Evolutionary conservation across 2,329 filamentous ascomycete genomes (phyloP).

Genomic region (Aspergillus novoparasiticus): DNA sequence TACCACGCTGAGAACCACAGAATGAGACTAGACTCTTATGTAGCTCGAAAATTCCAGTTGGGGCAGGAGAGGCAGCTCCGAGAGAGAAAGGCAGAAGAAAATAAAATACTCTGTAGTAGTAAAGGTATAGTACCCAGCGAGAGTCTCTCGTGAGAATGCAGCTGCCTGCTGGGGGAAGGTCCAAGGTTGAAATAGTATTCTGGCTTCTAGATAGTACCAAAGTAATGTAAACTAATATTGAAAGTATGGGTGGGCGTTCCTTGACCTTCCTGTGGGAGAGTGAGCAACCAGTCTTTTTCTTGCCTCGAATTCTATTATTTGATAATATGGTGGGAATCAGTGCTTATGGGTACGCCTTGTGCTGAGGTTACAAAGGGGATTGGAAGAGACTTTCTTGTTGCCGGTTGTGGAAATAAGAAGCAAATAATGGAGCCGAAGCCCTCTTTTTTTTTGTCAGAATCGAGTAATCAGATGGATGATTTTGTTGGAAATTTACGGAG

Average conservation of each 20-base stretch:
- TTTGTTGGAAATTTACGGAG: not conserved
- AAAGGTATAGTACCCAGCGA: slow-evolving; percentile 5
- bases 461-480: slow-evolving; percentile 6
- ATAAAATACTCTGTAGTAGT: slow-evolving; percentile 3
- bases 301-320: slow-evolving; percentile 7
- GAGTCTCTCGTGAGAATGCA: slow-evolving; percentile 11
- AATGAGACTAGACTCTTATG: slow-evolving; percentile 3
- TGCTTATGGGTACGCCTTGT: not conserved
- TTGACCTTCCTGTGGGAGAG: slow-evolving; percentile 2
- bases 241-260: slow-evolving; percentile 3
- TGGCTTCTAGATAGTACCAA: slow-evolving; percentile 5
- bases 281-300: slow-evolving; percentile 11
- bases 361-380: slow-evolving; percentile 15
- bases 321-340: slow-evolving; percentile 14
- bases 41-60: not conserved
- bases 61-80: not conserved
- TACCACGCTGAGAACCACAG: slow-evolving; percentile 9
- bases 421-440: slow-evolving; percentile 7
- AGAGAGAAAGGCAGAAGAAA: slow-evolving; percentile 7
- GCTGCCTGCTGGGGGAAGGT: slow-evolving; percentile 13
- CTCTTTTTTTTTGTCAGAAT: slow-evolving; percentile 6
- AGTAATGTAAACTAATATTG: slow-evolving; percentile 4
- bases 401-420: slow-evolving; percentile 13
- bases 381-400: slow-evolving; percentile 15
- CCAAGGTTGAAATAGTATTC: slow-evolving; percentile 25